Base-by-base conservation (phyloP, 176 grass and related monocot species). In the Aechmea fasciata region DNA sequence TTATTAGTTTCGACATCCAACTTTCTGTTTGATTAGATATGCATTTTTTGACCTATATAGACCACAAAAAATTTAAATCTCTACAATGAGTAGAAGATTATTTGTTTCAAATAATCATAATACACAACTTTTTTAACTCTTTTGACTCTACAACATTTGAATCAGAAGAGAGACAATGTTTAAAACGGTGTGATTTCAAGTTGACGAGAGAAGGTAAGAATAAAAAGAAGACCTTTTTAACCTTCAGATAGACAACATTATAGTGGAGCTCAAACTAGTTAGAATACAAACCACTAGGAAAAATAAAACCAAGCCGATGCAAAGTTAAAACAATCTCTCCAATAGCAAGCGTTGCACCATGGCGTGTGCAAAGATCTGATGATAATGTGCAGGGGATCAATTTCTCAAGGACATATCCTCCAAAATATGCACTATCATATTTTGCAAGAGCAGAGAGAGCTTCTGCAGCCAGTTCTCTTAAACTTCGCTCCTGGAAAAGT, bases 341-440 rank as follows among this genome's bases (percentile, higher is more conserved):
- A 68, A 74, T 83, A 80, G 93, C 93, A 78, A 97, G 78, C 76
- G 88, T 92, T 49, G 93, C 84, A 75, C 93, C 93, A 89, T 97
- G 93, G 28, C 93, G 86, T 82, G 89, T 92, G 76, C 89, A 97
- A 66, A 97, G 73, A 74, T 97, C 89, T 20, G 77, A 85, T 66
- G 93, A 97, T 33, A 97, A 75, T 81, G 89, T 97, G 80, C 77
- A 83, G 14, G 86, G 89, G 85, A 97, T 79, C 71, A 97, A 74
- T 66, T 92, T 92, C 47, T 83, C 65, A 49, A 97, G 75, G 75
- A 84, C 89, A 85, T 85, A 75, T 51, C 72, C 84, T 66, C 68
- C 69, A 49, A 97, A 97, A 79, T 90, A 92, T 50, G 87, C 48
- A 52, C 71, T 75, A 75, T 97, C 93, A 69, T 97, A 97, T 77